Evolutionary conservation across 148 eudicot genomes (phyloP).

Genomic region (Salicornia ramosissima): DNA sequence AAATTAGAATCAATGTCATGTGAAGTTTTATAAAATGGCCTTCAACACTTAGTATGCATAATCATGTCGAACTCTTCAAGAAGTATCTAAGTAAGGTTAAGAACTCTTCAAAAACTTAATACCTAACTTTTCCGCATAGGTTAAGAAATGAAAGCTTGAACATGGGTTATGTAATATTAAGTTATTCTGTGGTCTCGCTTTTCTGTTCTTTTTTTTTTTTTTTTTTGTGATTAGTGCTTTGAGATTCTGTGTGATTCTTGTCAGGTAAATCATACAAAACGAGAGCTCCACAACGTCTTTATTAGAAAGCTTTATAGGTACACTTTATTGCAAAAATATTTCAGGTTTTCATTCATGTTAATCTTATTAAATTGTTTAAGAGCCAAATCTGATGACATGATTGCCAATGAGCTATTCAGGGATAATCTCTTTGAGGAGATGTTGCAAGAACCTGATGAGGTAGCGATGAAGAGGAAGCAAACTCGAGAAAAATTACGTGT

Average conservation of each 20-base stretch:
- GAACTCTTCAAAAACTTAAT: too few relatives aligned
- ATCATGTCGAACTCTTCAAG: too few relatives aligned
- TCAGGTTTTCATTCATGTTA: not conserved
- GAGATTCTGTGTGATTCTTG: constrained; percentile 14
- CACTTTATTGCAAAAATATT: not conserved
- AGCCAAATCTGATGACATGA: constrained; percentile 16
- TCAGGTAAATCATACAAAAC: constrained; percentile 92
- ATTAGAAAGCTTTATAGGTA: constrained; percentile 93
- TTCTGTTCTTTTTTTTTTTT: not conserved
- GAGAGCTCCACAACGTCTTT: constrained; percentile 94
- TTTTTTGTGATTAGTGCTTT: not conserved
- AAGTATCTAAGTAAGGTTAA: too few relatives aligned
- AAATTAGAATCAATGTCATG: too few relatives aligned
- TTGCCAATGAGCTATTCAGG: constrained; percentile 35
- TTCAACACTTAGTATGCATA: too few relatives aligned
- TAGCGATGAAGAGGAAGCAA: constrained; percentile 74
- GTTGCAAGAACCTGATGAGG: constrained; percentile 92
- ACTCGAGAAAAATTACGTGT: constrained; percentile 66
- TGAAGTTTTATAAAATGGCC: too few relatives aligned
- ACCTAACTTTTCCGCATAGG: not conserved
- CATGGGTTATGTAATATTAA: not conserved
- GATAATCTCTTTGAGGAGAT: constrained; percentile 90
- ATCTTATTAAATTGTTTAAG: not conserved
- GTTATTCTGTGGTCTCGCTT: not conserved
- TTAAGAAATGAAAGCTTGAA: not conserved